Evolutionary conservation across 352 stramenopile genomes (phyloP).

Genomic region (Paralagenidium karlingii): DNA sequence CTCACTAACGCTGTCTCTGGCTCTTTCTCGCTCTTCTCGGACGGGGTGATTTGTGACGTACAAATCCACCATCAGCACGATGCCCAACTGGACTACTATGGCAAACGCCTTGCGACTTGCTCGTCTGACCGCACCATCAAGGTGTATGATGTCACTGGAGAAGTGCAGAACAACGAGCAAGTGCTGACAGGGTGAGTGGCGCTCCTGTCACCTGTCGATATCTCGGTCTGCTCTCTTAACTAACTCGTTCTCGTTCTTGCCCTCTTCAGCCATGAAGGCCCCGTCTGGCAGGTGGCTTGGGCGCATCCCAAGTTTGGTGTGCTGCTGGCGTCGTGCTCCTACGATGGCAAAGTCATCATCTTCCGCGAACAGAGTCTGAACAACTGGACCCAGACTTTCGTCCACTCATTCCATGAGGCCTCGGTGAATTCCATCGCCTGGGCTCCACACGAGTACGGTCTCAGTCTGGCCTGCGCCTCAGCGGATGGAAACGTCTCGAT

Average conservation of each 20-base stretch:
- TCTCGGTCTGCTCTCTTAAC: background rate
- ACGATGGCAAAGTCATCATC: slow-evolving; percentile 97
- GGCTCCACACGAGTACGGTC: slow-evolving; percentile 94
- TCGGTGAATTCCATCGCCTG: slow-evolving; percentile 94
- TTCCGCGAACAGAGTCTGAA: slow-evolving; percentile 89
- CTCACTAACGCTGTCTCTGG: background rate
- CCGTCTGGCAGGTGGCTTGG: slow-evolving; percentile 98
- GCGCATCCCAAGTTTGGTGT: slow-evolving; percentile 96
- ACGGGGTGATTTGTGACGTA: background rate
- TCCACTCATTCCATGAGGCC: slow-evolving; percentile 78
- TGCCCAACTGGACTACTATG: slow-evolving; percentile 99
- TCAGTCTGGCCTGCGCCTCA: slow-evolving; percentile 88
- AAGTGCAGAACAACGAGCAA: slow-evolving; percentile 85
- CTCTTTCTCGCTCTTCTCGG: background rate
- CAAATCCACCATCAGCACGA: slow-evolving; percentile 82
- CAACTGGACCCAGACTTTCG: slow-evolving; percentile 91
- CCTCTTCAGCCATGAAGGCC: slow-evolving; percentile 84
- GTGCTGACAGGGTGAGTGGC: slow-evolving; percentile 58
- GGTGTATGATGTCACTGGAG: slow-evolving; percentile 91
- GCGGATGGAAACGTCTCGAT: slow-evolving; percentile 93
- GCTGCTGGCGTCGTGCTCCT: slow-evolving; percentile 94
- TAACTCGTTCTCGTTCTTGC: background rate
- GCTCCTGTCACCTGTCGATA: background rate
- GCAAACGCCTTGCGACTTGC: slow-evolving; percentile 96
- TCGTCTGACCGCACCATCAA: slow-evolving; percentile 97